Percentiles rank a stretch among this genome's conserved stretches.
phyloP scores from a whole-genome alignment of 176 grass and related monocot species.

The Stipa capillata region DNA sequence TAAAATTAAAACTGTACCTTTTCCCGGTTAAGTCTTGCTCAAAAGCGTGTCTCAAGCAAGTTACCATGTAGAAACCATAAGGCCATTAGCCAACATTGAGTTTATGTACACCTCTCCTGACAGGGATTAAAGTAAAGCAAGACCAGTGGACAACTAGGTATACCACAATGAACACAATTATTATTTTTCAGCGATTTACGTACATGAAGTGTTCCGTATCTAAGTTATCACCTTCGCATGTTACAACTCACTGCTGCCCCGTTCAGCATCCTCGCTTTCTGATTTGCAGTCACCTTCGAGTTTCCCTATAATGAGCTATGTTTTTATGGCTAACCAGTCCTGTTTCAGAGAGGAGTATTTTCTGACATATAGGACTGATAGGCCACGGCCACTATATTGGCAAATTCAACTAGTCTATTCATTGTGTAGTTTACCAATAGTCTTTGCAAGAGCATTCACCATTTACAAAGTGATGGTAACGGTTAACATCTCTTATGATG shows the following conservation, averaged over 20 bases:
- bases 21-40: not conserved
- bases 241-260: not conserved
- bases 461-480: constrained; percentile 66
- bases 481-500: constrained; percentile 83
- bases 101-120: not conserved
- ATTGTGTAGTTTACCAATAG: constrained; percentile 26
- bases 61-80: not conserved
- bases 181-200: not conserved
- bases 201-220: not conserved
- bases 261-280: not conserved
- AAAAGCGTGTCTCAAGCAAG: not conserved
- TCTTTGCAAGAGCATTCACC: constrained; percentile 84
- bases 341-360: not conserved
- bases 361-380: not conserved
- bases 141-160: not conserved
- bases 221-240: not conserved
- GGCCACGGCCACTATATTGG: not conserved
- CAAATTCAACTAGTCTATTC: not conserved
- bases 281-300: not conserved
- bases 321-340: not conserved
- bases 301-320: not conserved
- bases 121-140: not conserved
- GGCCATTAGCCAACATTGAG: not conserved
- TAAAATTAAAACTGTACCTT: not conserved
- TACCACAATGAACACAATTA: not conserved